Percentiles rank a stretch among this genome's conserved stretches.
Evolutionary conservation across 1,284 basidiomycete species (phyloP).

Genomic region (Malassezia arunalokei): DNA sequence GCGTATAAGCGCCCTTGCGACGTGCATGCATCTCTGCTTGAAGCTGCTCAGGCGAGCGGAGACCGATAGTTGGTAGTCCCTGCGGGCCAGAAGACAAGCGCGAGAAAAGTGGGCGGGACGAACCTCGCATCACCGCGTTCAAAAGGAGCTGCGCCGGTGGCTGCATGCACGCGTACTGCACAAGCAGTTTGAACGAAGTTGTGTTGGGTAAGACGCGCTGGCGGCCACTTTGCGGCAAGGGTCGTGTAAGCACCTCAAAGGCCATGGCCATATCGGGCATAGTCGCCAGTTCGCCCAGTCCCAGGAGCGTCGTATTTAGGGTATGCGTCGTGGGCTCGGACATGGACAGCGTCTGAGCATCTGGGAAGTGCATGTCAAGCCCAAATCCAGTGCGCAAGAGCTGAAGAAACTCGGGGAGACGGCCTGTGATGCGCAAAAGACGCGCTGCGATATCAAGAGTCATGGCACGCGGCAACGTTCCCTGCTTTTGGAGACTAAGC

Average conservation of each 20-base stretch:
- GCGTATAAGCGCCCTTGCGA: slow-evolving; percentile 16
- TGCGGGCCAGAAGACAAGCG: not conserved
- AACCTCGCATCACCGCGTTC: slow-evolving; percentile 14
- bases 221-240: slow-evolving; percentile 13
- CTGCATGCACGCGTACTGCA: slow-evolving; percentile 27
- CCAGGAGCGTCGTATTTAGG: slow-evolving; percentile 40
- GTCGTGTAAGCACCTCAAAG: slow-evolving; percentile 34
- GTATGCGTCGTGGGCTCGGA: slow-evolving; percentile 26
- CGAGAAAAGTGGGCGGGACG: slow-evolving; percentile 3
- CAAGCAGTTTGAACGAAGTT: slow-evolving; percentile 27
- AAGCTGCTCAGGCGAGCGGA: slow-evolving; percentile 18
- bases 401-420: slow-evolving; percentile 26
- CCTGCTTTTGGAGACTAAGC: slow-evolving; percentile 27
- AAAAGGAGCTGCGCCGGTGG: slow-evolving; percentile 27
- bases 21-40: slow-evolving; percentile 22
- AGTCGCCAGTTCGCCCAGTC: slow-evolving; percentile 38
- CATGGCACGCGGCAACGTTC: slow-evolving; percentile 19
- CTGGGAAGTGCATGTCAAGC: slow-evolving; percentile 29
- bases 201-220: slow-evolving; percentile 22
- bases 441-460: slow-evolving; percentile 33
- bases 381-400: slow-evolving; percentile 34
- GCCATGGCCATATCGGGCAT: slow-evolving; percentile 39
- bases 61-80: slow-evolving; percentile 9
- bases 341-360: slow-evolving; percentile 9
- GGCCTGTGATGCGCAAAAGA: slow-evolving; percentile 31